Percentiles rank a stretch among this genome's conserved stretches.
phyloP scores from a whole-genome alignment of 1,139 yeast genomes.

The Pneumocystis oryctolagi region DNA sequence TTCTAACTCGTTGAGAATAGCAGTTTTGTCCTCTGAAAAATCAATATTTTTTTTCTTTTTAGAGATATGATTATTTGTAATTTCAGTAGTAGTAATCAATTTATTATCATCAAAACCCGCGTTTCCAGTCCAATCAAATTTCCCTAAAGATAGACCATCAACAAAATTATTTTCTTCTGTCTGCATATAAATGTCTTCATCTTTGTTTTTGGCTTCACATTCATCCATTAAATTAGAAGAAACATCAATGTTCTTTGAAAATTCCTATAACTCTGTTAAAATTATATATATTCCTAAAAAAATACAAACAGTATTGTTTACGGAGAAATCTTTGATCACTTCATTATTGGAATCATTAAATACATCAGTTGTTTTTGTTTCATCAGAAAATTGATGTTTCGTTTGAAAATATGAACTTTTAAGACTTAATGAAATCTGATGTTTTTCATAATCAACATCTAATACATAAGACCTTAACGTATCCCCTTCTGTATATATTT shows the following conservation, averaged over 20 bases:
- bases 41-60: slow-evolving; percentile 25
- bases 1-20: slow-evolving; percentile 63
- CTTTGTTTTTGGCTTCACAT: slow-evolving; percentile 30
- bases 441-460: slow-evolving; percentile 46
- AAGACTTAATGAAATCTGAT: slow-evolving; percentile 75
- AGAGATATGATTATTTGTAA: slow-evolving; percentile 7
- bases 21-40: slow-evolving; percentile 63
- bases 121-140: slow-evolving; percentile 18
- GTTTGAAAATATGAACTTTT: slow-evolving; percentile 73
- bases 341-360: slow-evolving; percentile 22
- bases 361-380: slow-evolving; percentile 23
- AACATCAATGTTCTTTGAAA: slow-evolving; percentile 32
- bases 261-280: slow-evolving; percentile 15
- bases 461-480: slow-evolving; percentile 38
- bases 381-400: slow-evolving; percentile 23
- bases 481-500: slow-evolving; percentile 19
- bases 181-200: slow-evolving; percentile 21
- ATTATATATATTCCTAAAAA: slow-evolving; percentile 10
- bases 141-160: slow-evolving; percentile 13
- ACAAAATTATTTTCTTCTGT: background rate
- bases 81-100: slow-evolving; percentile 27
- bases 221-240: slow-evolving; percentile 39
- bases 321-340: slow-evolving; percentile 22
- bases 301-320: slow-evolving; percentile 18
- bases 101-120: slow-evolving; percentile 6